Evolutionary conservation across 208 protist species (phyloP), one percentile per base, ranked within the genome.

Genomic region (Sergeia podlipaevii): DNA sequence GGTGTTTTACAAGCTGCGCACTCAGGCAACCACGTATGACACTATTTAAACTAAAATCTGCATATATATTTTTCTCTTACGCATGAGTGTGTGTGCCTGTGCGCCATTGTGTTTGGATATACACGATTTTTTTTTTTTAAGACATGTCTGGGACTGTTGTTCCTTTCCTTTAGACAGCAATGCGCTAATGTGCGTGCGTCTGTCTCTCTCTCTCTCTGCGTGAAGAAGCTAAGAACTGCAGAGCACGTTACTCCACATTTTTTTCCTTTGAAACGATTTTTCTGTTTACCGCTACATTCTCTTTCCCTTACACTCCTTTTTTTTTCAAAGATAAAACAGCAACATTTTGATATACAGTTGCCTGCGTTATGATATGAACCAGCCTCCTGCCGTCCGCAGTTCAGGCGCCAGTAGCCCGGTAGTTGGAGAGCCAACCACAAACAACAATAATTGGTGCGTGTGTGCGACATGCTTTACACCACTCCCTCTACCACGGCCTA

Each of bases 1-100:
- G 4, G 84, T 95, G 1, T 95, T 95, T 53, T 95, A 95, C 61
- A 95, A 95, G 61, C 48, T 92, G n/a, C 83, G 88, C 30, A 86
- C 70, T 27, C 70, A 88, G 46, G 54, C 83, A 8, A 95, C 88
- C 0, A 86, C 74, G 18, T 95, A 95, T 66, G 88, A 95, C 47
- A 95, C 88, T 0, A 77, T 95, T 47, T 95, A 65, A 84, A 13
- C 23, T 48, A 30, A 29, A 34, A 13, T 33, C 42, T 37, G 20
- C 3, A 8, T 11, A 27, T 49, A 23, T 3, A 42, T 20, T 45
- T 42, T 34, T 49, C 15, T 38, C 36, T 49, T 28, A 23, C 24
- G 36, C 60, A 55, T 3, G 50, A 67, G 34, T 39, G 13, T 39
- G 34, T 39, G 13, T n/a, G n/a, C 15, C n/a, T 39, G 13, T 13